A percentile compares a stretch with the other conserved stretches of the same genome.
Evolutionary conservation across 129 eudicot species (phyloP).

Genomic region (Lonicera japonica): DNA sequence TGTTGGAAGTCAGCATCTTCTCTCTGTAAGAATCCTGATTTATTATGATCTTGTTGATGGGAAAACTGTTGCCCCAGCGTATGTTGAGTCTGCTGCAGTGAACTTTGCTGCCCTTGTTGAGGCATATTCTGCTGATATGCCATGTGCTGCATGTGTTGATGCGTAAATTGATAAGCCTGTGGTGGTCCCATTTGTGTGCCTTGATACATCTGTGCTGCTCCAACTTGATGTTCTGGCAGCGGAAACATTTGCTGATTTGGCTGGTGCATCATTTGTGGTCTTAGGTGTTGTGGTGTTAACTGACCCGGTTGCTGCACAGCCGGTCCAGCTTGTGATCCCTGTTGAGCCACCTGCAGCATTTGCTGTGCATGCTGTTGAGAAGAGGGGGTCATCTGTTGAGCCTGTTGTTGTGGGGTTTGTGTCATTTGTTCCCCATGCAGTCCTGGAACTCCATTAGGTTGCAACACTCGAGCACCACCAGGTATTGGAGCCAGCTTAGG

Average conservation of each 20-base stretch:
- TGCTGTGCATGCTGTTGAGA: constrained; percentile 38
- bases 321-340: constrained; percentile 34
- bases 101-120: constrained; percentile 47
- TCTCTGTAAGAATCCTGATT: constrained; percentile 35
- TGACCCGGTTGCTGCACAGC: constrained; percentile 37
- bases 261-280: constrained; percentile 41
- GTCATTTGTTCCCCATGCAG: constrained; percentile 41
- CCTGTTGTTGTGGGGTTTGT: constrained; percentile 26
- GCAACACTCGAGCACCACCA: constrained; percentile 29
- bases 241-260: constrained; percentile 28
- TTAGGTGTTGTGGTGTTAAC: constrained; percentile 1
- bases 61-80: constrained; percentile 39
- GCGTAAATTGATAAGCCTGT: constrained; percentile 47
- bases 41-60: constrained; percentile 43
- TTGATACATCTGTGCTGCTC: constrained; percentile 34
- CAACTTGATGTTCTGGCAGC: constrained; percentile 32
- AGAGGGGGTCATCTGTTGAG: constrained; percentile 24
- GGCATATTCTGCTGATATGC: constrained; percentile 56
- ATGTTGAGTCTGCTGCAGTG: constrained; percentile 47
- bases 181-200: constrained; percentile 38
- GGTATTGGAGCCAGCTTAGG: constrained; percentile 47
- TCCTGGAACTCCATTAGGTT: constrained; percentile 37
- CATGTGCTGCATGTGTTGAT: constrained; percentile 54
- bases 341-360: constrained; percentile 27
- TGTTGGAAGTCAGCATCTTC: constrained; percentile 42